Base-by-base conservation (phyloP, 768 basidiomycete genomes). In the Leccinum rimulosum region DNA sequence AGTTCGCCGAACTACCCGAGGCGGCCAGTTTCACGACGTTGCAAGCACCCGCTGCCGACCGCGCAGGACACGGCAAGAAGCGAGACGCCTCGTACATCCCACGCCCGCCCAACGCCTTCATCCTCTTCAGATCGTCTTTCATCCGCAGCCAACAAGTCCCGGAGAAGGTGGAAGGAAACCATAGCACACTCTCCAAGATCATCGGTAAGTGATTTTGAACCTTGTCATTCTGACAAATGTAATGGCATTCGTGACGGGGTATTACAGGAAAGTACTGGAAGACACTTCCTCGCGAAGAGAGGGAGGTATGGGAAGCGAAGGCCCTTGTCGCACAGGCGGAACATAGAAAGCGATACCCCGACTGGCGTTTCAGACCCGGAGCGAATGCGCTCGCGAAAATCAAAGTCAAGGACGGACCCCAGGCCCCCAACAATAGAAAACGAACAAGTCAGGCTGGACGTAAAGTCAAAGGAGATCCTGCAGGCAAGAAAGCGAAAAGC, bases 101-200 rank as follows among this genome's bases (percentile, higher is more conserved):
- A 45, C 85, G 90, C 51, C 89, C 90, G 7, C 89, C 89, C 27
- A 92, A 91, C 74, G 89, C 90, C 59, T 92, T 91, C 75, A 92
- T 91, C 65, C 86, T 91, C 72, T 92, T 91, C 73, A 84, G 89
- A 64, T 88, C 87, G 25, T 84, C 83, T 31, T 91, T 91, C 74
- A 89, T 91, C 71, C 80, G 82, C 33, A 85, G 83, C 65, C 83
- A 89, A 70, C 84, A 85, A 64, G 84, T 91, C 52, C 85, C 89
- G 2, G 87, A 83, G 38, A 84, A 84, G 70, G 89, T 90, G 55
- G 89, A 91, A 66, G 89, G 88, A 1, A 91, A 89, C 64, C 88
- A 90, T 63, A 86, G 86, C 68, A 86, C 84, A 7, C 79, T 91
- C 53, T 89, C 88, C 61, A 91, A 91, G 77, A 91, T 91, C 66